These are phyloP conservation scores for Metschnikowia lochheadii DNA, from an alignment of 805 yeast species.

Conservation along the genomic window DNA sequence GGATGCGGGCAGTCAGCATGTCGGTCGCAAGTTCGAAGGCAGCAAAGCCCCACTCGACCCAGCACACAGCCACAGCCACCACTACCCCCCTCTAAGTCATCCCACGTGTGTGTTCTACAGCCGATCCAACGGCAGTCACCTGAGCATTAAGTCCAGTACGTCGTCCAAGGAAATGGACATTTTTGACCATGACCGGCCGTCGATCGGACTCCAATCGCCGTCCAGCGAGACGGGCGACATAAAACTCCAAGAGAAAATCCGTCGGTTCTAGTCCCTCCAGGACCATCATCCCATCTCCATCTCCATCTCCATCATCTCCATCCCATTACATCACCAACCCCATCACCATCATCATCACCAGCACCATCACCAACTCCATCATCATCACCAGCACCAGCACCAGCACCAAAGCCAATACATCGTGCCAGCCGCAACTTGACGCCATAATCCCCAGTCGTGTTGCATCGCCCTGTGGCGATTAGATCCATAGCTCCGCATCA, in stretches of 20 bases:
- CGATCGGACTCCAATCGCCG: constrained; percentile 29
- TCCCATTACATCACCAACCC: no score
- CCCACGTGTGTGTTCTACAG: constrained; percentile 7
- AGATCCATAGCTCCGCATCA: neutral
- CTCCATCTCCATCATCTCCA: no score
- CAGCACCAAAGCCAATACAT: no score
- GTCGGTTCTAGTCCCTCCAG: neutral
- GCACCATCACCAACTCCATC: no score
- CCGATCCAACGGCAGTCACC: constrained; percentile 22
- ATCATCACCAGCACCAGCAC: no score
- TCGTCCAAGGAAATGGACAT: constrained; percentile 20
- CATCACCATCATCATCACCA: no score
- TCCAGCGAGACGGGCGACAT: constrained; percentile 3
- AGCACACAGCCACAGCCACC: constrained; percentile 10
- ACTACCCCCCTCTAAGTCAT: constrained; percentile 8
- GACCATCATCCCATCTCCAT: no score
- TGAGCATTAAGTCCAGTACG: constrained; percentile 24
- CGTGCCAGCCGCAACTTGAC: no score
- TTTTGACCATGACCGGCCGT: constrained; percentile 24
- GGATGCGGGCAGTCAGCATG: neutral
- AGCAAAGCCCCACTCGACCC: constrained; percentile 6
- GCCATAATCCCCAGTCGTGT: no score
- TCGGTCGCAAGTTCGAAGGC: constrained; percentile 1
- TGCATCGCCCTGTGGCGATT: neutral
- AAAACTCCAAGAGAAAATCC: neutral